Evolutionary conservation across 768 basidiomycete genomes (phyloP).

Genomic region (Leccinellum luteum): DNA sequence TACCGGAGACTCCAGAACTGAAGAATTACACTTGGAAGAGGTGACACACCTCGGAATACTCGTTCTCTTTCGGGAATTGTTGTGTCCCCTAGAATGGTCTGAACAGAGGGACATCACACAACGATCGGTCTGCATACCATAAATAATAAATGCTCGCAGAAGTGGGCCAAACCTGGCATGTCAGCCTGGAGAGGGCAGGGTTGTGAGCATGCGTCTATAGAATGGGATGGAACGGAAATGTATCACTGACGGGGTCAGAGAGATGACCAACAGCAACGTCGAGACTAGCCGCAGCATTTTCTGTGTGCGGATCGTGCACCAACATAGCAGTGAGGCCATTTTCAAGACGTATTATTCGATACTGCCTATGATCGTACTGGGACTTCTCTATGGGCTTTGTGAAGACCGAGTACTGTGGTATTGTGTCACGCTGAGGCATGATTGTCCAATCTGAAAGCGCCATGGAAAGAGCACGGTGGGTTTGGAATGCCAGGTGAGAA

Average conservation of each 20-base stretch:
- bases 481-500: background rate
- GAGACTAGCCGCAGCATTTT: slow-evolving; percentile 93
- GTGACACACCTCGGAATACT: slow-evolving; percentile 74
- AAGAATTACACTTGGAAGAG: background rate
- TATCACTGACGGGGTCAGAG: slow-evolving; percentile 74
- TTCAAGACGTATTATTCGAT: slow-evolving; percentile 76
- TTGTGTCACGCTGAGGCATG: slow-evolving; percentile 11
- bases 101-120: background rate
- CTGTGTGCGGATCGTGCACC: slow-evolving; percentile 79
- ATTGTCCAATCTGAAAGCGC: slow-evolving; percentile 20
- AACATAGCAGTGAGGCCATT: slow-evolving; percentile 89
- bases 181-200: slow-evolving; percentile 51
- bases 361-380: slow-evolving; percentile 74
- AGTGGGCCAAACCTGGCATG: slow-evolving; percentile 91
- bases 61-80: slow-evolving; percentile 88
- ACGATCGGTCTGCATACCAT: slow-evolving; percentile 57
- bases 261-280: slow-evolving; percentile 95
- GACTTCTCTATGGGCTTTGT: slow-evolving; percentile 64
- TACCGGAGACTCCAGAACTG: background rate
- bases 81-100: slow-evolving; percentile 60
- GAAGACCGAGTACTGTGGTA: slow-evolving; percentile 55
- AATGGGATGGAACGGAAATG: background rate
- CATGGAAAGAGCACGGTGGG: slow-evolving; percentile 23
- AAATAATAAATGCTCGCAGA: slow-evolving; percentile 95
- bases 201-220: background rate